phyloP scores from a whole-genome alignment of 768 basidiomycete species.

The Mycena maculata region DNA sequence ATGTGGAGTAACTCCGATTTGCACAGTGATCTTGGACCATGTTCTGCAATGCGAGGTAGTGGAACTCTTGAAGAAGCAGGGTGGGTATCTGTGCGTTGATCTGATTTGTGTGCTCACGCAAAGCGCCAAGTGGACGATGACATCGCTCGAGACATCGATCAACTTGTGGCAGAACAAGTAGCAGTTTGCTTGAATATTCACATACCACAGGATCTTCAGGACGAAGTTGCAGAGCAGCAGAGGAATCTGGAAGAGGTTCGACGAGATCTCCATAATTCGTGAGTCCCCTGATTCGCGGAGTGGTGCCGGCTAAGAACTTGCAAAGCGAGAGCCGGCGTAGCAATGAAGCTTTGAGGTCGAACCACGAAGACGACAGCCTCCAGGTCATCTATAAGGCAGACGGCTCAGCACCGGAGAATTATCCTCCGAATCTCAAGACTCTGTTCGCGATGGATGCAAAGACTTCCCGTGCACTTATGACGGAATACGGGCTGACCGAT shows the following conservation, averaged over 20 bases:
- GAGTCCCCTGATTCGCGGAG: slow-evolving; percentile 37
- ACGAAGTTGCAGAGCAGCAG: slow-evolving; percentile 58
- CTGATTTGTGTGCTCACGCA: no score
- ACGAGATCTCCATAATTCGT: slow-evolving; percentile 68
- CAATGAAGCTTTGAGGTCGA: slow-evolving; percentile 60
- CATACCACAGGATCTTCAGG: slow-evolving; percentile 61
- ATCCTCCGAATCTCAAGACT: slow-evolving; percentile 62
- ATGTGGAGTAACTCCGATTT: neutral
- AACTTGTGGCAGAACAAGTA: slow-evolving; percentile 63
- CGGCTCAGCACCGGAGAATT: slow-evolving; percentile 59
- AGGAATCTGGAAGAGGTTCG: slow-evolving; percentile 59
- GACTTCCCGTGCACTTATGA: slow-evolving; percentile 41
- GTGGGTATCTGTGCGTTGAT: slow-evolving; percentile 41
- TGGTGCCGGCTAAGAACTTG: neutral
- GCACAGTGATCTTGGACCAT: slow-evolving; percentile 59
- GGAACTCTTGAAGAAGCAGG: slow-evolving; percentile 56
- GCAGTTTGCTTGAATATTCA: slow-evolving; percentile 57
- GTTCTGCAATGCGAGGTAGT: slow-evolving; percentile 57
- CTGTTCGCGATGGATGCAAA: slow-evolving; percentile 61
- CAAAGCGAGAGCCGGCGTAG: slow-evolving; percentile 67
- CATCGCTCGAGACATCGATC: slow-evolving; percentile 60
- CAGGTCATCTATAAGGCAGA: slow-evolving; percentile 60
- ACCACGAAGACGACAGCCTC: slow-evolving; percentile 53
- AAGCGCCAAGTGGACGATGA: slow-evolving; percentile 57
- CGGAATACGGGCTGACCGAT: slow-evolving; percentile 47